Base-by-base conservation (phyloP, 2,329 filamentous ascomycete genomes). In the Fusarium sp. region DNA sequence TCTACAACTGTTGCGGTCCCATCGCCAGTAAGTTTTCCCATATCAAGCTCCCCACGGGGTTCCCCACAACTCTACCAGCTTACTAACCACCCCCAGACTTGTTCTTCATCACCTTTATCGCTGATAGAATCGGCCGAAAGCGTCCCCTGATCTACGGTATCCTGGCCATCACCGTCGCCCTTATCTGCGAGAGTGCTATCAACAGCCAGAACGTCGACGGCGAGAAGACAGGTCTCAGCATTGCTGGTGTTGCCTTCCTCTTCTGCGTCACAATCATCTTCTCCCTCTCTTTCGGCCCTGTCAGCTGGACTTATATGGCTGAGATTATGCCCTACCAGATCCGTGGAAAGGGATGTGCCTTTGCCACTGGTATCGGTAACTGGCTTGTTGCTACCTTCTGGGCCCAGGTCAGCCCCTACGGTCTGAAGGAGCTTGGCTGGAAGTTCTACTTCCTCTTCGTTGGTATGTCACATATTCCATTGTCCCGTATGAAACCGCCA, bases 121-220 rank as follows among this genome's bases (percentile, higher is more conserved):
- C 91, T 60, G 90, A 92, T 80, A 86, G 87, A 9, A 87, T 91
- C 9, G 91, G 91, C 10, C 89, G 92, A 50, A 86, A 92, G 11
- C 86, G 87, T 73, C 86, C 93, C 64, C 92, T 94, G 88, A 82
- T 94, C 27, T 88, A 92, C 73, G 92, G 92, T 50, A 89, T 88
- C 50, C 80, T 88, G 3, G 89, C 83, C 13, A 91, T 92, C 52
- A 87, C 86, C 11, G 82, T 91, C 52, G 89, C 88, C 0, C 81
- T 92, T 1, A 85, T 91, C 73, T 88, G 88, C 74, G 89, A 91
- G 78, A 88, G 86, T 1, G 85, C 83, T 4, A 82, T 91, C 65
- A 90, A 88, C 73, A 86, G 86, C 14, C 85, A 87, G 69, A 88
- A 89, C 72, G 75, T 79, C 1, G 81, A 84, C 29, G 77, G 75